These are phyloP conservation scores for Picochlorum sp. DNA, from an alignment of 139 green algal species.

Conservation along the genomic window DNA sequence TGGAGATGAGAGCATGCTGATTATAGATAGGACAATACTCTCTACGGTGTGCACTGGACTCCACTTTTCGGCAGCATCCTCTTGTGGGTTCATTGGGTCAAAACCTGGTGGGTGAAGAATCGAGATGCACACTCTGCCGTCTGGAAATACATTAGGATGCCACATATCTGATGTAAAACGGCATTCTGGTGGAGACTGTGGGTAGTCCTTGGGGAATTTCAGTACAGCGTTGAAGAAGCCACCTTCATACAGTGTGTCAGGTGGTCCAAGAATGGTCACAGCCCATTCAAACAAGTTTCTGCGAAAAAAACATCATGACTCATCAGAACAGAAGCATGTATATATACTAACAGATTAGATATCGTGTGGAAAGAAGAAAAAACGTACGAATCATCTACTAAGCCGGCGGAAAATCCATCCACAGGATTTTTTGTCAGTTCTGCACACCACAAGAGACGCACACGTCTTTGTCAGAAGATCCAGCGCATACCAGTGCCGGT, in stretches of 20 bases:
- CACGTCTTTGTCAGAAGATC: too few relatives aligned
- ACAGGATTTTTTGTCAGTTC: conserved; percentile 94
- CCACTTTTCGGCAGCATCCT: conserved; percentile 91
- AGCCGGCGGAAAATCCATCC: conserved; percentile 95
- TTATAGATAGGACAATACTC: conserved; percentile 98
- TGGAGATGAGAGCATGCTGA: conserved; percentile 96
- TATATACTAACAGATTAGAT: neutral
- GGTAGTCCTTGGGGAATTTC: conserved; percentile 96
- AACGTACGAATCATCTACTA: conserved; percentile 81
- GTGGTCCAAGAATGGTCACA: conserved; percentile 95
- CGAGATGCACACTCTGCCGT: conserved; percentile 98
- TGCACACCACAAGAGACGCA: conserved; percentile 33
- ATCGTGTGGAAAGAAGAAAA: neutral
- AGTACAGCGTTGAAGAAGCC: conserved; percentile 98
- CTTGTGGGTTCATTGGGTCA: conserved; percentile 90
- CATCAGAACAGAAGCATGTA: too few relatives aligned
- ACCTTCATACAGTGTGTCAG: conserved; percentile 97
- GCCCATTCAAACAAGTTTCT: conserved; percentile 96
- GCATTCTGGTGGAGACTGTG: conserved; percentile 86
- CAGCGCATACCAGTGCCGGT: too few relatives aligned
- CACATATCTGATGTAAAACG: conserved; percentile 99
- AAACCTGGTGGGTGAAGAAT: conserved; percentile 95
- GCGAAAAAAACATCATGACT: neutral
- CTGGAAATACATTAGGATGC: conserved; percentile 94
- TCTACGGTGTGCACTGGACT: conserved; percentile 96